phyloP scores from a whole-genome alignment of 805 yeast species.

The Metschnikowia orientalis region DNA sequence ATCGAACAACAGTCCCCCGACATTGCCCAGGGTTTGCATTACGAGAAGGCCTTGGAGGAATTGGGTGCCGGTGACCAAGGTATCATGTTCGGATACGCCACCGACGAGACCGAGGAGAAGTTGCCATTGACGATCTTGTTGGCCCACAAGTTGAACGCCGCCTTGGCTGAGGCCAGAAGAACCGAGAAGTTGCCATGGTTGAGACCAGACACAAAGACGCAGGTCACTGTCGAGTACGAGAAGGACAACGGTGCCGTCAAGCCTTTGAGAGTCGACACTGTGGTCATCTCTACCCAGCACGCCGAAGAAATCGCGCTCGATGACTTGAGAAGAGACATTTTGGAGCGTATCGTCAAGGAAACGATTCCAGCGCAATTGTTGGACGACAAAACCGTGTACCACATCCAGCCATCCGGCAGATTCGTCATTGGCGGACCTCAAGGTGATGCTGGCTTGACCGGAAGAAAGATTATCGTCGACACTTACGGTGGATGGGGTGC shows the following conservation, averaged over 20 bases:
- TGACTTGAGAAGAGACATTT: constrained; percentile 77
- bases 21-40: constrained; percentile 98
- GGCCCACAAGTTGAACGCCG: constrained; percentile 94
- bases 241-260: constrained; percentile 92
- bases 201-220: constrained; percentile 99
- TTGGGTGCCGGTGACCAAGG: constrained; percentile 99
- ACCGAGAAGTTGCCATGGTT: constrained; percentile 92
- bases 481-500: constrained; percentile 99
- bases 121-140: constrained; percentile 91
- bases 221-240: constrained; percentile 95
- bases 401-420: constrained; percentile 99
- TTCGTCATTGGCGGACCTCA: constrained; percentile 99
- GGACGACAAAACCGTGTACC: constrained; percentile 94
- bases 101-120: constrained; percentile 97
- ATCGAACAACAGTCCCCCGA: constrained; percentile 99
- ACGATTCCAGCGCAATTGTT: constrained; percentile 87
- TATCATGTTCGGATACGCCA: constrained; percentile 99
- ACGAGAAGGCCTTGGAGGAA: constrained; percentile 91
- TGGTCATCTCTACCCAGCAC: constrained; percentile 97
- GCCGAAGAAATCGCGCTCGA: constrained; percentile 93
- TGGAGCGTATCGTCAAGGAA: constrained; percentile 79
- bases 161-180: constrained; percentile 96
- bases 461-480: constrained; percentile 98
- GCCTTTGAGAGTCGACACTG: constrained; percentile 95
- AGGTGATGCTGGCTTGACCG: constrained; percentile 99